Evolutionary conservation across 2,329 filamentous ascomycete genomes (phyloP), one percentile per base, ranked within the genome.

Genomic region (Parastagonospora nodorum): DNA sequence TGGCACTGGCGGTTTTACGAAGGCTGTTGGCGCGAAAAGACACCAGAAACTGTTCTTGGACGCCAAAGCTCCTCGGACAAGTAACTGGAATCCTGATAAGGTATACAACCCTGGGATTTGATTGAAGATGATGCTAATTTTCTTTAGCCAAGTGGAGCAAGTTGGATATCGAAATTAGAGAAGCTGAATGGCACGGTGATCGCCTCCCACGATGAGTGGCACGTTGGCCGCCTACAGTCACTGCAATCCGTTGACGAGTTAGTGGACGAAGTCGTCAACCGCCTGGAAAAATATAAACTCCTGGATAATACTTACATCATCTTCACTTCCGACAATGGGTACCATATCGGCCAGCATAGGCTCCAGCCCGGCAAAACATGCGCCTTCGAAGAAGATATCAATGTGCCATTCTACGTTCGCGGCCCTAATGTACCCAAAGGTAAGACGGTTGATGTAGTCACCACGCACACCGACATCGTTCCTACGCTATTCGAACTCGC

Each of bases 71-170:
- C 88, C 88, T 0, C 76, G 88, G 8, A 85, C 80, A 0, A 73
- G 77, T 0, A 84, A 84, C 64, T 90, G 90, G 70, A 90, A 91
- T 58, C 86, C 87, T 83, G 2, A 72, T 58, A 51, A 53, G 59
- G 0, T 57, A 59, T 27, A 59, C 57, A 43, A 57, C 55, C 33
- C 62, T 59, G 8, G 61, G 62, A 49, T 56, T 60, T 47, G 61
- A 62, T n/a, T 53, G 53, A 2, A 31, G 63, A 2, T 55, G 57
- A 4, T 65, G 5, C 19, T 24, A 5, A 24, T 24, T 24, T 24
- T 24, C 19, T 3, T 24, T 5, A 24, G 19, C 19, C 19, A 24
- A 24, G 19, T 24, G 19, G 19, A 3, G 19, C 19, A 24, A 24
- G 19, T 5, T 24, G 19, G 19, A 24, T 24, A 24, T 24, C 19